phyloP scores from a whole-genome alignment of 495 filamentous ascomycete genomes.

The Hyaloscypha bicolor region DNA sequence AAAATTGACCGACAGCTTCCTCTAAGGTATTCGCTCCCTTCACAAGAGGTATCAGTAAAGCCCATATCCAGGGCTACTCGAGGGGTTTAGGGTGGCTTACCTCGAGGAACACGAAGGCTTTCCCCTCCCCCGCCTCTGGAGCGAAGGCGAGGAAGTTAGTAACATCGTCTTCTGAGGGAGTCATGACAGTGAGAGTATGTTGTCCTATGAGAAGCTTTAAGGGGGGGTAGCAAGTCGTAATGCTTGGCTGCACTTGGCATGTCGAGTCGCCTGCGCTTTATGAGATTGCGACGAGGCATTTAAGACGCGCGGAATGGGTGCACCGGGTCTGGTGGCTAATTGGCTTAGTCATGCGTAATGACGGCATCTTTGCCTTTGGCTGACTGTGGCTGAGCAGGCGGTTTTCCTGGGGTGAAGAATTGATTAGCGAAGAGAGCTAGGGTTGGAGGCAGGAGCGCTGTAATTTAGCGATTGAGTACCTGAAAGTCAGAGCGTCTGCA shows the following conservation, averaged over 20 bases:
- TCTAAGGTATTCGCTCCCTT: conserved; percentile 22
- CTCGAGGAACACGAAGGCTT: conserved; percentile 25
- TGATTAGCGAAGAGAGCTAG: too few relatives aligned
- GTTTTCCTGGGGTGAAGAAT: too few relatives aligned
- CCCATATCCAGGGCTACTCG: not conserved
- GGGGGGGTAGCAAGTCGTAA: not conserved
- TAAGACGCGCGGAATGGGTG: not conserved
- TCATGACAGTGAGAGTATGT: conserved; percentile 3
- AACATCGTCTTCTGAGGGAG: conserved; percentile 24
- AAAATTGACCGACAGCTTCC: conserved; percentile 25
- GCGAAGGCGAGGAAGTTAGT: conserved; percentile 25
- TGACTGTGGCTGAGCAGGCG: too few relatives aligned
- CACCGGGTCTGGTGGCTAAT: too few relatives aligned
- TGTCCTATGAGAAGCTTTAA: not conserved
- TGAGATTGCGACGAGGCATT: not conserved
- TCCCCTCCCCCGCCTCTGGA: conserved; percentile 23
- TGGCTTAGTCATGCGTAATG: too few relatives aligned
- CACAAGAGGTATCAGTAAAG: conserved; percentile 11
- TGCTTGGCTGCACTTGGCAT: conserved; percentile 4
- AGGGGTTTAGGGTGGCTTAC: conserved; percentile 4
- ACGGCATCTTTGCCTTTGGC: too few relatives aligned
- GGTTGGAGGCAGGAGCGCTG: too few relatives aligned
- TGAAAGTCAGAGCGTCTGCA: too few relatives aligned
- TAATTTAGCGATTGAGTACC: too few relatives aligned
- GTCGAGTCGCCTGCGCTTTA: not conserved